Evolutionary conservation across 192 early-diverging fungal genomes (phyloP).

Genomic region (Phycomyces blakesleeanus): DNA sequence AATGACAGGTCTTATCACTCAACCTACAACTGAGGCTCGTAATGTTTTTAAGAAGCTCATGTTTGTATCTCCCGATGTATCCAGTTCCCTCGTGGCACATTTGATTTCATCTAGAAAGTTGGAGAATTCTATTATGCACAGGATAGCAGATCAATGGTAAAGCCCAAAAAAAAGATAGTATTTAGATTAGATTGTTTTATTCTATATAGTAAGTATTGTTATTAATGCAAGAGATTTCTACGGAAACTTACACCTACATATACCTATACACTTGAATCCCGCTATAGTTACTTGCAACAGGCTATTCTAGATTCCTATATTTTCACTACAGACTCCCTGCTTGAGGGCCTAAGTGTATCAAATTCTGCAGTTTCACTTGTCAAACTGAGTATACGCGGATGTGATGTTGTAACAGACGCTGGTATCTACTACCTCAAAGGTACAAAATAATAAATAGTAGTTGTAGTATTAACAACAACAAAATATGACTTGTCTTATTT

Average conservation of each 20-base stretch:
- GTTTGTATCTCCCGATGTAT: slow-evolving; percentile 32
- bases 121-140: slow-evolving; percentile 14
- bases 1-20: slow-evolving; percentile 7
- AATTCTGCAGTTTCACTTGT: slow-evolving; percentile 33
- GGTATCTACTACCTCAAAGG: slow-evolving; percentile 39
- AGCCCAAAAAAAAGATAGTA: neutral
- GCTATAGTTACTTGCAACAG: slow-evolving; percentile 37
- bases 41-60: slow-evolving; percentile 9
- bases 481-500: no score
- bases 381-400: slow-evolving; percentile 39
- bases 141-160: slow-evolving; percentile 19
- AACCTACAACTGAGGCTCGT: slow-evolving; percentile 1
- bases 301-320: slow-evolving; percentile 41
- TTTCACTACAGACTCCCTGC: slow-evolving; percentile 44
- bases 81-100: slow-evolving; percentile 31
- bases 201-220: no score
- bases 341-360: slow-evolving; percentile 34
- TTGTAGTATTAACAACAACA: neutral
- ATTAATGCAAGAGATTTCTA: neutral
- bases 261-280: no score
- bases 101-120: slow-evolving; percentile 31
- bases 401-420: slow-evolving; percentile 41
- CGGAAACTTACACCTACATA: neutral
- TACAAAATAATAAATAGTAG: neutral
- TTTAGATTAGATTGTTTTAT: no score